phyloP scores from a whole-genome alignment of 768 basidiomycete genomes.

The Boletus subcaerulescens region DNA sequence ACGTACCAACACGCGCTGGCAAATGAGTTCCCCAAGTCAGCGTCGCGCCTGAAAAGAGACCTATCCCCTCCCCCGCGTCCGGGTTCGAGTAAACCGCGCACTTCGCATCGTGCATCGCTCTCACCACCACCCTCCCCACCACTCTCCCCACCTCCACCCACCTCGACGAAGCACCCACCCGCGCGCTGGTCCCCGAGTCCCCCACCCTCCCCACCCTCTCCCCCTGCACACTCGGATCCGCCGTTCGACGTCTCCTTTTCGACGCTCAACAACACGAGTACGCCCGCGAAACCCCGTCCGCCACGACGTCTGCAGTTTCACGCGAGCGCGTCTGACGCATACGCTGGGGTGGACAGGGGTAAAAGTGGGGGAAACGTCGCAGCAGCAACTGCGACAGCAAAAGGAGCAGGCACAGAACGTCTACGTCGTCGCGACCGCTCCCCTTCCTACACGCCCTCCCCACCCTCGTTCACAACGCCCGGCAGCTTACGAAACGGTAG shows the following conservation, averaged over 20 bases:
- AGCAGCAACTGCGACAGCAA: neutral
- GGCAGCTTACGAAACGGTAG: neutral
- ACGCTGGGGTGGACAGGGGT: no score
- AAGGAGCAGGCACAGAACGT: neutral
- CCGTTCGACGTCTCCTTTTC: constrained; percentile 27
- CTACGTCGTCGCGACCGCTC: constrained; percentile 6
- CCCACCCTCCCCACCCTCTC: constrained; percentile 8
- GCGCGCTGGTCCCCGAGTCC: neutral
- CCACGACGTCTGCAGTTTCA: constrained; percentile 1
- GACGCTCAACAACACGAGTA: constrained; percentile 24
- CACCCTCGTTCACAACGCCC: constrained; percentile 11
- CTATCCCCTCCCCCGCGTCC: neutral
- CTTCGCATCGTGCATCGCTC: neutral
- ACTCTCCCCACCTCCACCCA: neutral
- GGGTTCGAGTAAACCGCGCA: neutral
- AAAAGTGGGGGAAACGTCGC: no score
- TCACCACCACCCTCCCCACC: constrained; percentile 1
- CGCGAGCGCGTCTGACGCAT: neutral
- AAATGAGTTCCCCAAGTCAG: neutral
- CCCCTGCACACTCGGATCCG: constrained; percentile 8
- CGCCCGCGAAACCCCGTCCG: constrained; percentile 24
- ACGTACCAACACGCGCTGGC: neutral
- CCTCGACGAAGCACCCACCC: neutral
- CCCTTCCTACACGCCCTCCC: constrained; percentile 18
- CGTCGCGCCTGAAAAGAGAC: neutral